Evolutionary conservation across 139 green algal genomes (phyloP).

Genomic region (Nannochloris sp.): DNA sequence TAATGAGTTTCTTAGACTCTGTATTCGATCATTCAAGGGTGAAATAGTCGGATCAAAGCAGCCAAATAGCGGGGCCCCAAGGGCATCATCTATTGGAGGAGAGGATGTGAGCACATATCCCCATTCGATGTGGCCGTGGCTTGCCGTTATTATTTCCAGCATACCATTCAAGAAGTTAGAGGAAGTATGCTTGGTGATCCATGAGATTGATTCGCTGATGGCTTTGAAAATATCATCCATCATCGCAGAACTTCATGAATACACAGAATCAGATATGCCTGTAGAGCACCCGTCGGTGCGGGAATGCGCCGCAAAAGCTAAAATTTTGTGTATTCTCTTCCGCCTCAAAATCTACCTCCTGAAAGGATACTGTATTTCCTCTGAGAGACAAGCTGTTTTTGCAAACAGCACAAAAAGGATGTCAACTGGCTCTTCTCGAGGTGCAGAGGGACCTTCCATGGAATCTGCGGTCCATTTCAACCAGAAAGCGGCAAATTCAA

Average conservation of each 20-base stretch:
- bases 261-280: slow-evolving; percentile 1
- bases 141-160: neutral
- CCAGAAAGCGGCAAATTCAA: no score
- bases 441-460: no score
- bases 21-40: neutral
- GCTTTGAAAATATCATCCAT: neutral
- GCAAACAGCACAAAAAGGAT: neutral
- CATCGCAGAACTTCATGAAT: neutral
- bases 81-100: neutral
- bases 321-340: slow-evolving; percentile 2
- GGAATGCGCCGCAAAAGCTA: neutral
- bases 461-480: no score
- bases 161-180: slow-evolving; percentile 5
- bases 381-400: slow-evolving; percentile 7
- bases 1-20: neutral
- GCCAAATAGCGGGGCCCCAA: neutral
- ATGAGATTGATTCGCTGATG: neutral
- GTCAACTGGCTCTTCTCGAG: no score
- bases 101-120: neutral
- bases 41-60: neutral
- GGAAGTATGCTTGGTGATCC: slow-evolving; percentile 6
- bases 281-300: neutral
- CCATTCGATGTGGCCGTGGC: neutral
- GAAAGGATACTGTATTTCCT: slow-evolving; percentile 2
- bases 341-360: neutral